Evolutionary conservation across 208 protist species (phyloP), one percentile per base, ranked within the genome.

Genomic region (Acanthamoeba castellanii): DNA sequence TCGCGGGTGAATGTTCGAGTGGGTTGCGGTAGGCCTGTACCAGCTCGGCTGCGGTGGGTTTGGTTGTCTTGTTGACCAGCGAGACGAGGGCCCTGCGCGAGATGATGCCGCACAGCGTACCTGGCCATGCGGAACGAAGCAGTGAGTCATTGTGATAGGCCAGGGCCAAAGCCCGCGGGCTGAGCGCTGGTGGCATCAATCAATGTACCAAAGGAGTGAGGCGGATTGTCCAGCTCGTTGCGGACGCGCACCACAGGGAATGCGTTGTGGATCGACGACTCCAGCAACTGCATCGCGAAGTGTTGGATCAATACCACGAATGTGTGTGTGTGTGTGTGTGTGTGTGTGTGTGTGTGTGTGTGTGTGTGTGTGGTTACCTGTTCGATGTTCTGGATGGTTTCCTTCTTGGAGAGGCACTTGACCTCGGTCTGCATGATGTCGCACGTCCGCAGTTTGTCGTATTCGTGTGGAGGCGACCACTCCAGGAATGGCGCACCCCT

Each of bases 401-500:
- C 70, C 70, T 45, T 34, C 70, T 78, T 78, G 70, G 70, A 42
- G n/a, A 78, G 70, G 34, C 70, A 78, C 70, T 78, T 30, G 13
- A 78, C 70, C 11, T 78, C 70, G 70, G 70, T 78, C 34, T 78
- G 70, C 70, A 78, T 78, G 34, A 78, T 45, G 70, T 78, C 70
- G 70, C 70, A 78, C 34, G 70, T 78, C 6, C 70, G 70, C 70
- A 78, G 70, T 42, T 47, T 78, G 34, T 78, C 70, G 34, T 78
- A 78, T n/a, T 78, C 70, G 25, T 78, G 70, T 8, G 70, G 70
- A 11, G 70, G 70, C n/a, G 70, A 34, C 70, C 70, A 78, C 70
- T 78, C 70, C 70, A 78, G 34, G 70, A 78, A 78, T 3, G 70
- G 70, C 5, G 70, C 70, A 30, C 70, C 70, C 13, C 70, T 11